phyloP scores from a whole-genome alignment of 257 asterid genomes.

The Przewalskia tangutica region DNA sequence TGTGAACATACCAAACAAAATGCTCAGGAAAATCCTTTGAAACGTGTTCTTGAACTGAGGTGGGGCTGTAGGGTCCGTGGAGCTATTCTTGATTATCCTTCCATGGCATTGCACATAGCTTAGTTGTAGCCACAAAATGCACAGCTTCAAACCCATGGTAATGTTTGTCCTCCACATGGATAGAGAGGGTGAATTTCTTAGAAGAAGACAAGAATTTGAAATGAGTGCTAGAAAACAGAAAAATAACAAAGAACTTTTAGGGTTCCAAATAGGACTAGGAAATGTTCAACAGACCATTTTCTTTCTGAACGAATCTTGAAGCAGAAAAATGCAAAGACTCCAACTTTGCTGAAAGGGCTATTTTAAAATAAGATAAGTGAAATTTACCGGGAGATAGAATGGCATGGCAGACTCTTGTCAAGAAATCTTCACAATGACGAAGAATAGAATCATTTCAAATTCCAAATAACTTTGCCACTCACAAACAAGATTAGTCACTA shows the following conservation, averaged over 20 bases:
- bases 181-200: not conserved
- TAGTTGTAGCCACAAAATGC: conserved; percentile 21
- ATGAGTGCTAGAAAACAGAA: not conserved
- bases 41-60: conserved; percentile 29
- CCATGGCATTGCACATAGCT: conserved; percentile 43
- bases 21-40: conserved; percentile 38
- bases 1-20: conserved; percentile 51
- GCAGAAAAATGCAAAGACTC: conserved; percentile 13
- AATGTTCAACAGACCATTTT: not conserved
- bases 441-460: conserved; percentile 5
- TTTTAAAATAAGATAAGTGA: not conserved
- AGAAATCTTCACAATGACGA: conserved; percentile 40
- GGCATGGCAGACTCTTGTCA: conserved; percentile 6
- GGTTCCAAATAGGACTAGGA: not conserved
- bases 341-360: not conserved
- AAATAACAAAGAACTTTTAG: not conserved
- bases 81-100: conserved; percentile 19
- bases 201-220: not conserved
- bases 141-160: conserved; percentile 9
- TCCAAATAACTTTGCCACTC: not conserved
- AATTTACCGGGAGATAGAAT: too few species aligned
- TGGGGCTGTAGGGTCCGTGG: conserved; percentile 22
- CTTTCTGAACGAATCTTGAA: conserved; percentile 23
- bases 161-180: conserved; percentile 24
- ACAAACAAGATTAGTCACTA: not conserved